These are phyloP conservation scores for Stylosanthes scabra DNA, from an alignment of 331 rosid species.

Conservation along the genomic window DNA sequence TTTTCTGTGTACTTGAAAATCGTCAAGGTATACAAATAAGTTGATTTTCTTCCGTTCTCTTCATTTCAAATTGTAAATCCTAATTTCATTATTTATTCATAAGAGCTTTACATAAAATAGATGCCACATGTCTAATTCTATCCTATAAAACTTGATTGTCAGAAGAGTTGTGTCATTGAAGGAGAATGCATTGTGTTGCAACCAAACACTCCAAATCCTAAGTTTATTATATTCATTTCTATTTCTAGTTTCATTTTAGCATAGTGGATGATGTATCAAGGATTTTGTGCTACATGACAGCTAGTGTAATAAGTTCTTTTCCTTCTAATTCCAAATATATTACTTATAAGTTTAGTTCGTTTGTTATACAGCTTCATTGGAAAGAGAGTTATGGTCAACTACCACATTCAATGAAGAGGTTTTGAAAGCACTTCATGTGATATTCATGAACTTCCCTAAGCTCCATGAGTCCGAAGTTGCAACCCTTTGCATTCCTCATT, in stretches of 20 bases:
- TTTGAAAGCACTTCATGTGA: slow-evolving; percentile 86
- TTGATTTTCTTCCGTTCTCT: slow-evolving; percentile 24
- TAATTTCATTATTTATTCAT: background rate
- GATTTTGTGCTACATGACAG: slow-evolving; percentile 7
- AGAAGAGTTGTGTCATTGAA: too few relatives aligned
- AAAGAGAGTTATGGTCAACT: slow-evolving; percentile 92
- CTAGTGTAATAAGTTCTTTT: slow-evolving; percentile 3
- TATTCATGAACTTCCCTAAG: slow-evolving; percentile 89
- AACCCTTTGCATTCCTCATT: slow-evolving; percentile 94
- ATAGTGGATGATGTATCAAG: slow-evolving; percentile 12
- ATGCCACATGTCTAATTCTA: too few relatives aligned
- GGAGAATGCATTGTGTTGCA: too few relatives aligned
- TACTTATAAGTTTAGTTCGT: slow-evolving; percentile 15
- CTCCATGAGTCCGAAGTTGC: slow-evolving; percentile 95
- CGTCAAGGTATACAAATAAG: slow-evolving; percentile 24
- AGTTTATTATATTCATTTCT: too few relatives aligned
- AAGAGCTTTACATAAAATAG: too few relatives aligned
- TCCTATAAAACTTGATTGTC: too few relatives aligned
- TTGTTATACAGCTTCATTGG: slow-evolving; percentile 85
- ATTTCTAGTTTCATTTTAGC: slow-evolving; percentile 20
- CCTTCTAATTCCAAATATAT: slow-evolving; percentile 19
- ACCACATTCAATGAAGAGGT: slow-evolving; percentile 95
- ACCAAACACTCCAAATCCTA: too few relatives aligned
- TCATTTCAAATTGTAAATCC: slow-evolving; percentile 23
- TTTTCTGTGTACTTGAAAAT: slow-evolving; percentile 20